Percentiles rank a stretch among this genome's conserved stretches.
phyloP scores from a whole-genome alignment of 371 early-diverging fungal genomes.

The Lichtheimia ornata region DNA sequence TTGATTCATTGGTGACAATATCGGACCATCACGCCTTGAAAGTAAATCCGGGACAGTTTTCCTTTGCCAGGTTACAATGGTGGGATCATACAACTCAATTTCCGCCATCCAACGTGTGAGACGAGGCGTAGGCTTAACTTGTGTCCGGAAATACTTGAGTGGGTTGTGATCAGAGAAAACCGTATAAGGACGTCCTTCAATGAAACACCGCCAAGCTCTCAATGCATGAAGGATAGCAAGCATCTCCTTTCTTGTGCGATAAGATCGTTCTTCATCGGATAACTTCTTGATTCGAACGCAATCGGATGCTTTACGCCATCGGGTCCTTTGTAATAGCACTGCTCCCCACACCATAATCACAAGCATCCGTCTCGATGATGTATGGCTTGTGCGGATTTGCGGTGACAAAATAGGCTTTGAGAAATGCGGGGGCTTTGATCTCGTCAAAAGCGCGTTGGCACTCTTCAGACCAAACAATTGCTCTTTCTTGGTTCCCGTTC shows the following conservation, averaged over 20 bases:
- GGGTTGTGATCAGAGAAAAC: conserved; percentile 29
- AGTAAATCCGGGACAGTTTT: conserved; percentile 21
- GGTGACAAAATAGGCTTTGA: conserved; percentile 9
- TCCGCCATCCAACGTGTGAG: conserved; percentile 19
- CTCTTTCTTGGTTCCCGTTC: background rate
- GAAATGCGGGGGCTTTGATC: background rate
- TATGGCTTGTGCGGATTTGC: conserved; percentile 19
- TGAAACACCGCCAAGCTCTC: conserved; percentile 28
- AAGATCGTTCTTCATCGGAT: conserved; percentile 3
- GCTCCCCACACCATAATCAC: conserved; percentile 33
- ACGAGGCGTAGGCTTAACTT: background rate
- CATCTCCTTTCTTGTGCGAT: conserved; percentile 42
- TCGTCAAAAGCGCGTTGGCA: conserved; percentile 12
- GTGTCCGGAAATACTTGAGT: conserved; percentile 20
- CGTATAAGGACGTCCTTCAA: conserved; percentile 22
- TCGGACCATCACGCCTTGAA: conserved; percentile 12
- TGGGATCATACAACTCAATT: conserved; percentile 20
- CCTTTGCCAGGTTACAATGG: conserved; percentile 23
- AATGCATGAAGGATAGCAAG: conserved; percentile 35
- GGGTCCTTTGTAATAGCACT: conserved; percentile 23
- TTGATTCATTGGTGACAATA: background rate
- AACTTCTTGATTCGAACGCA: conserved; percentile 20
- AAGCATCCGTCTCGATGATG: no score
- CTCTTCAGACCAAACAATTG: conserved; percentile 5
- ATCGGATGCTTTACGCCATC: conserved; percentile 39